Evolutionary conservation across 352 stramenopile genomes (phyloP).

Genomic region (Globisporangium perplexum): DNA sequence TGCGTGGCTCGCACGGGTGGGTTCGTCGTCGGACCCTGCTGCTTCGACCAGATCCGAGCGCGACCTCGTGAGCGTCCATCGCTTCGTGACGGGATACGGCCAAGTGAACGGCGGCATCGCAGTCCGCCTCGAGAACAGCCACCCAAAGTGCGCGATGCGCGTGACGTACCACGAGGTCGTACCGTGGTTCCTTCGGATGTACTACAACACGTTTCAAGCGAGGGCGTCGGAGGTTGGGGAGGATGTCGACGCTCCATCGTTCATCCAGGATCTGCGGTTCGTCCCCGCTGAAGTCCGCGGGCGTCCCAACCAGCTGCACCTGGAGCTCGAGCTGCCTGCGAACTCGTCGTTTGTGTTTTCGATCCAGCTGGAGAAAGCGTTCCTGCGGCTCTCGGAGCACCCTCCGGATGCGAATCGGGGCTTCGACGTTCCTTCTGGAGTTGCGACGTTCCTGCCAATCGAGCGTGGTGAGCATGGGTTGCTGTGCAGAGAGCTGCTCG

Average conservation of each 20-base stretch:
- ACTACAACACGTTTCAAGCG: constrained; percentile 63
- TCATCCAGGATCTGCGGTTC: constrained; percentile 36
- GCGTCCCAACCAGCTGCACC: constrained; percentile 47
- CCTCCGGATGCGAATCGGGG: constrained; percentile 83
- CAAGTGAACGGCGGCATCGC: constrained; percentile 72
- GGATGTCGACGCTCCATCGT: constrained; percentile 10
- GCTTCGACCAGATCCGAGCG: constrained; percentile 1
- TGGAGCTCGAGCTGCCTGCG: constrained; percentile 46
- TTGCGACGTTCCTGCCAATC: constrained; percentile 37
- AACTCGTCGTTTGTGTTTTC: constrained; percentile 55
- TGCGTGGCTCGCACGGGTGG: constrained; percentile 12
- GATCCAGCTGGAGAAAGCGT: constrained; percentile 76
- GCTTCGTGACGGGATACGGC: constrained; percentile 71
- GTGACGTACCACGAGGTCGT: constrained; percentile 72
- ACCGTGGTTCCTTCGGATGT: constrained; percentile 77
- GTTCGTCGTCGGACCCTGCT: not conserved
- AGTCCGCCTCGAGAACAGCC: constrained; percentile 55
- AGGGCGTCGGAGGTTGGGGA: constrained; percentile 8
- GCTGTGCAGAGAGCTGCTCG: constrained; percentile 10
- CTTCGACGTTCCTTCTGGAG: constrained; percentile 70
- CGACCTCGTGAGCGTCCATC: constrained; percentile 50
- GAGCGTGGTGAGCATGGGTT: not conserved
- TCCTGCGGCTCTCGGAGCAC: constrained; percentile 76
- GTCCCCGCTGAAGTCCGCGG: constrained; percentile 50
- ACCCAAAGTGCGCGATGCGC: constrained; percentile 36